phyloP scores from a whole-genome alignment of 1,139 yeast species.

The Suhomyces anneliseae region DNA sequence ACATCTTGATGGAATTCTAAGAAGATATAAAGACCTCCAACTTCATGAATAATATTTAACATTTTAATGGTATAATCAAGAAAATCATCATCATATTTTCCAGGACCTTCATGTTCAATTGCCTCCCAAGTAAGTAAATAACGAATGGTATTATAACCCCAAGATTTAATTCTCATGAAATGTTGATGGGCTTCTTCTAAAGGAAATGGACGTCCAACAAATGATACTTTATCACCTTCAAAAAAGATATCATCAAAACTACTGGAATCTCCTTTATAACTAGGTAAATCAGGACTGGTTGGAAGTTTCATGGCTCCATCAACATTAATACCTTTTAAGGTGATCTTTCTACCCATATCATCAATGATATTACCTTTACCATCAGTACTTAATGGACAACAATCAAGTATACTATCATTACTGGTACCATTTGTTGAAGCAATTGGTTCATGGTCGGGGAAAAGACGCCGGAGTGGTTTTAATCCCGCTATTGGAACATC shows the following conservation, averaged over 20 bases:
- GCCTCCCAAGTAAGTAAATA: constrained; percentile 92
- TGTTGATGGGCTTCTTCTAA: constrained; percentile 71
- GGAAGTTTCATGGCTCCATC: constrained; percentile 82
- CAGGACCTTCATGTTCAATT: constrained; percentile 86
- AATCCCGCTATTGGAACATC: constrained; percentile 29
- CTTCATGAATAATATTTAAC: constrained; percentile 53
- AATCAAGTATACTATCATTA: constrained; percentile 24
- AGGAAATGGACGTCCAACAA: constrained; percentile 81
- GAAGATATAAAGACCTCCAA: constrained; percentile 79
- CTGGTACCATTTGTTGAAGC: constrained; percentile 10
- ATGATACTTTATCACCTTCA: constrained; percentile 71
- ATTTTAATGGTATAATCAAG: constrained; percentile 68
- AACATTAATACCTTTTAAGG: constrained; percentile 78
- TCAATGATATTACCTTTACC: constrained; percentile 63
- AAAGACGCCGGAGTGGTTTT: constrained; percentile 26
- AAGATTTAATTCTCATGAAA: constrained; percentile 63
- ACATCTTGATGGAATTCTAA: constrained; percentile 93
- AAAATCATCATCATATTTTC: constrained; percentile 74
- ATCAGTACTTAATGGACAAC: constrained; percentile 34
- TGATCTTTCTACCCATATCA: constrained; percentile 54
- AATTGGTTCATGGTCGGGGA: constrained; percentile 22
- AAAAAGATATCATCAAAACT: constrained; percentile 51
- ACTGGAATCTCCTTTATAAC: constrained; percentile 48
- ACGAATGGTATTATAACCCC: constrained; percentile 82
- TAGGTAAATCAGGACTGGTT: constrained; percentile 51